A percentile compares a stretch with the other conserved stretches of the same genome.
These are phyloP conservation scores for Heliamphora pulchella DNA, from an alignment of 179 eudicot species.

Conservation along the genomic window DNA sequence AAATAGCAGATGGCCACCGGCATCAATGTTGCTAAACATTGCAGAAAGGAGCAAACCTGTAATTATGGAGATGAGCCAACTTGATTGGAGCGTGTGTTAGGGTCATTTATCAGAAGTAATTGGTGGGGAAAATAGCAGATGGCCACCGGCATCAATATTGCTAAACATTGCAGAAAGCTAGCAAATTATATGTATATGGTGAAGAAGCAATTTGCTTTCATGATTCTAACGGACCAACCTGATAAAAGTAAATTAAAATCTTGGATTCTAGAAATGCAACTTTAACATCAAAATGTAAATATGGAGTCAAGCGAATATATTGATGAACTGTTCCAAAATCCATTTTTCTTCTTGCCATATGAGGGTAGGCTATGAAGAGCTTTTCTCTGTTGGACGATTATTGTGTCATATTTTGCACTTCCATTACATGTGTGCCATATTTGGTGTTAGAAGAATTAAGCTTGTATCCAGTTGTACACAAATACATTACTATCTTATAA, in stretches of 20 bases:
- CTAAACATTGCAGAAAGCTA: too few relatives aligned
- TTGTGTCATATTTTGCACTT: neutral
- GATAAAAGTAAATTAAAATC: neutral
- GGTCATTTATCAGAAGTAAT: too few relatives aligned
- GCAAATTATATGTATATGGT: neutral
- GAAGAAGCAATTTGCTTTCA: neutral
- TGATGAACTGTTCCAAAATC: neutral
- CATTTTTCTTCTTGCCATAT: neutral
- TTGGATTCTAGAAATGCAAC: neutral
- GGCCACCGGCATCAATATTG: too few relatives aligned
- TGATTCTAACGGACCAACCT: neutral
- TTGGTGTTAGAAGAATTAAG: neutral
- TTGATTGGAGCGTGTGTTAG: too few relatives aligned
- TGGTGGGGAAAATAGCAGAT: too few relatives aligned
- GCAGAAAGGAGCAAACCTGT: too few relatives aligned
- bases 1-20: too few relatives aligned
- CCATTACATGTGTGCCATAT: slow-evolving; percentile 6
- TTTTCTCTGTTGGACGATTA: neutral
- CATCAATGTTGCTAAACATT: too few relatives aligned
- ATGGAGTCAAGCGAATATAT: neutral
- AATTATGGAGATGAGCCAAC: too few relatives aligned
- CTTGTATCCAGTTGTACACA: neutral
- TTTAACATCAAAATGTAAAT: neutral
- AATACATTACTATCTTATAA: too few relatives aligned
- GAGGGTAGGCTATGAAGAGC: neutral